Evolutionary conservation across 192 early-diverging fungal species (phyloP).

Genomic region (Backusella liffmaniae): DNA sequence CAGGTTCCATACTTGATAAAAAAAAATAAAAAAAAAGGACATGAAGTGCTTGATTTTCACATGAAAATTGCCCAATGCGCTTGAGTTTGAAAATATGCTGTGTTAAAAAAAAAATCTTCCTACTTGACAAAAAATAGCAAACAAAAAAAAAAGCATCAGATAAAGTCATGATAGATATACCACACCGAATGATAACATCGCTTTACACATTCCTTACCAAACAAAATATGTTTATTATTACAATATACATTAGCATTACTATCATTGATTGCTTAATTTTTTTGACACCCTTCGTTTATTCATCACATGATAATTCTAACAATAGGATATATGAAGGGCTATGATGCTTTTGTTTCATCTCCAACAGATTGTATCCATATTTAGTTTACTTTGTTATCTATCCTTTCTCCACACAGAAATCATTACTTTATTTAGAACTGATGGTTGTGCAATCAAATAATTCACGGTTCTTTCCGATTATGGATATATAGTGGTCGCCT

Average conservation of each 20-base stretch:
- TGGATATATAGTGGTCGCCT: neutral
- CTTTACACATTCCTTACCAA: neutral
- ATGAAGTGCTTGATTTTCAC: neutral
- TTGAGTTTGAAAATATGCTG: neutral
- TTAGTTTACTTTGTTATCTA: neutral
- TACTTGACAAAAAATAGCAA: neutral
- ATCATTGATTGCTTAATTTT: neutral
- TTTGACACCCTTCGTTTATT: neutral
- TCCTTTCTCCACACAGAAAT: neutral
- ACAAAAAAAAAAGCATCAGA: neutral
- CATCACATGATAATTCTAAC: neutral
- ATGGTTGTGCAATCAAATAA: neutral
- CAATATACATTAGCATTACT: neutral
- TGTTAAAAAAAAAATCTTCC: neutral
- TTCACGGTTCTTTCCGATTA: slow-evolving; percentile 5
- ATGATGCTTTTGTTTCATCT: neutral
- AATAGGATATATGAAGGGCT: neutral
- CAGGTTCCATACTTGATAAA: neutral
- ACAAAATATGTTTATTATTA: neutral
- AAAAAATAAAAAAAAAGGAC: neutral
- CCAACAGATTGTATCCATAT: neutral
- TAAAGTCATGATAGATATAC: neutral
- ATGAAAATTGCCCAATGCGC: slow-evolving; percentile 3
- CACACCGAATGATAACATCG: neutral
- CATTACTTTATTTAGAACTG: neutral